These are phyloP conservation scores for Cladophialophora carrionii DNA, from an alignment of 2,329 filamentous ascomycete genomes.

Conservation along the genomic window DNA sequence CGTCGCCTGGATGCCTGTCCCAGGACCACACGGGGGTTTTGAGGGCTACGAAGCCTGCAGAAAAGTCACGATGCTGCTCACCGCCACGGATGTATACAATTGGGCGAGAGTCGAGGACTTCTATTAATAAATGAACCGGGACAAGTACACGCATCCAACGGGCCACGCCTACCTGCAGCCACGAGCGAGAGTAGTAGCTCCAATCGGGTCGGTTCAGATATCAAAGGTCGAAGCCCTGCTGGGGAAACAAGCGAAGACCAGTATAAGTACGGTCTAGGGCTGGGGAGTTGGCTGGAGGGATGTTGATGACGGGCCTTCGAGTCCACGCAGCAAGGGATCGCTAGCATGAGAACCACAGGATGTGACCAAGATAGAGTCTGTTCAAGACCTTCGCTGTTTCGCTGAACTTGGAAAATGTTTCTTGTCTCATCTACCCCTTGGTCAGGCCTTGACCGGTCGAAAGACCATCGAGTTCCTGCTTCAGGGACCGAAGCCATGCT, in stretches of 20 bases:
- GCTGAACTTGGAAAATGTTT: constrained; percentile 1
- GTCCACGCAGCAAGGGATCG: neutral
- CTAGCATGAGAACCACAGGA: neutral
- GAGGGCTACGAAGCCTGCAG: neutral
- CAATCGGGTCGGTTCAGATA: neutral
- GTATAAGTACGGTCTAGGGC: no score
- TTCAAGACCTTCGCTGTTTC: neutral
- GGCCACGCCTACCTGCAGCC: neutral
- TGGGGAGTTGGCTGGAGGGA: neutral
- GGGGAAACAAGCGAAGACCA: neutral
- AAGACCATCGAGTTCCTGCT: neutral
- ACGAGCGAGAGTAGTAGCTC: neutral
- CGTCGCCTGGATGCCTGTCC: neutral
- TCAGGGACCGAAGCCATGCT: neutral
- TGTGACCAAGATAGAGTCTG: neutral
- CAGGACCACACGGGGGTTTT: neutral
- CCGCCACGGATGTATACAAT: neutral
- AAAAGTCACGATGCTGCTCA: neutral
- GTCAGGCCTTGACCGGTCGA: neutral
- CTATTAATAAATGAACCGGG: neutral
- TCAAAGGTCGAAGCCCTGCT: neutral
- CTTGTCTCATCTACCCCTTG: constrained; percentile 1
- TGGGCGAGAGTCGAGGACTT: neutral
- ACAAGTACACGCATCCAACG: neutral
- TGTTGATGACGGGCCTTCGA: neutral